A percentile compares a stretch with the other conserved stretches of the same genome.
Evolutionary conservation across 306 rosid species (phyloP).

Genomic region (Cyclanthera cordifolia): DNA sequence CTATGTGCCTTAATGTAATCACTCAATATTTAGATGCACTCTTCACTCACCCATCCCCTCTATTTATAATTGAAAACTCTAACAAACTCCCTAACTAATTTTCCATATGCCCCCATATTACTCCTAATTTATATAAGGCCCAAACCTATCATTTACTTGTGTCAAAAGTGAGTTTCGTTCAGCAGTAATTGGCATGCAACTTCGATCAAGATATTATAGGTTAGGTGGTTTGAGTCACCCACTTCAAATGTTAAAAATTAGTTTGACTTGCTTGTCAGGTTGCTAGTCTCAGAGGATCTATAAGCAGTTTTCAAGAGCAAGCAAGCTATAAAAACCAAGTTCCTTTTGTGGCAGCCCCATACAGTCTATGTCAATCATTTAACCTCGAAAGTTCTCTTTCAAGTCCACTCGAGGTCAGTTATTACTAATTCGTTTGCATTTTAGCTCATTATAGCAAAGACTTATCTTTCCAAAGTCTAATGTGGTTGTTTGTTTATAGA

Average conservation of each 20-base stretch:
- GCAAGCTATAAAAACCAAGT: conserved; percentile 78
- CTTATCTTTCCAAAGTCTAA: conserved; percentile 3
- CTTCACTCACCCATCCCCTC: too few species aligned
- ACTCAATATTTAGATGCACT: too few species aligned
- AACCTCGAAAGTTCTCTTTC: conserved; percentile 53
- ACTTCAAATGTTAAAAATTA: too few species aligned
- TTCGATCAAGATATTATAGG: too few species aligned
- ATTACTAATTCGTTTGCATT: background rate
- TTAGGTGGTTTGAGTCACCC: background rate
- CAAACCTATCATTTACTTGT: too few species aligned
- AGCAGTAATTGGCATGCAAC: too few species aligned
- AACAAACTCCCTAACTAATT: too few species aligned
- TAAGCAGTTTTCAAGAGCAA: conserved; percentile 96
- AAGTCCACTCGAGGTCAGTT: conserved; percentile 61
- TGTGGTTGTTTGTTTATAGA: conserved; percentile 33
- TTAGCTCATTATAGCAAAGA: background rate
- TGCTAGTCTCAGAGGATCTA: conserved; percentile 87
- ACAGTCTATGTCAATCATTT: conserved; percentile 61
- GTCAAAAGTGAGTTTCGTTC: too few species aligned
- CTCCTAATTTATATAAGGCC: too few species aligned
- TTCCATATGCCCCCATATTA: too few species aligned
- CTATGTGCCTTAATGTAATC: too few species aligned
- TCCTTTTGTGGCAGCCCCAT: conserved; percentile 58
- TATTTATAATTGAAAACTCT: too few species aligned
- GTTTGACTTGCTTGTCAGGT: conserved; percentile 42